Evolutionary conservation across 805 yeast species (phyloP).

Genomic region (Candida odintsovae): DNA sequence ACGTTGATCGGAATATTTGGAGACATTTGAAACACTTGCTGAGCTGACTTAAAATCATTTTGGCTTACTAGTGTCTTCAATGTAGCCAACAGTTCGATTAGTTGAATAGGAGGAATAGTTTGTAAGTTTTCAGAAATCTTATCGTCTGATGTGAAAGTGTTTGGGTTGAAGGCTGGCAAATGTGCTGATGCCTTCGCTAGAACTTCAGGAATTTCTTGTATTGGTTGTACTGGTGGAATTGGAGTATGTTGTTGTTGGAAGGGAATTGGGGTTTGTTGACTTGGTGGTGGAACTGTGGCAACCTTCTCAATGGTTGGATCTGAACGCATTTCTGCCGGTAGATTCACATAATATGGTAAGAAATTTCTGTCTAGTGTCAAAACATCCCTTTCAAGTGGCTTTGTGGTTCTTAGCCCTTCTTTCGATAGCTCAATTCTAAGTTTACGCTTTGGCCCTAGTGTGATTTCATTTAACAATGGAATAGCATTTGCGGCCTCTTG

Average conservation of each 20-base stretch:
- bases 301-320: slow-evolving; percentile 11
- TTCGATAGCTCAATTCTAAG: slow-evolving; percentile 55
- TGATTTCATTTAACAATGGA: slow-evolving; percentile 36
- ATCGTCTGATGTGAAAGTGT: slow-evolving; percentile 47
- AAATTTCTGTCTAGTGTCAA: slow-evolving; percentile 38
- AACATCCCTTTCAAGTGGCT: slow-evolving; percentile 33
- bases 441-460: slow-evolving; percentile 37
- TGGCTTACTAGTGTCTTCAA: slow-evolving; percentile 41
- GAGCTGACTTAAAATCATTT: slow-evolving; percentile 36
- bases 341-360: slow-evolving; percentile 50
- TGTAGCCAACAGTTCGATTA: slow-evolving; percentile 63
- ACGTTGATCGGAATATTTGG: slow-evolving; percentile 60
- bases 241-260: slow-evolving; percentile 5
- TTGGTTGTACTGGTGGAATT: slow-evolving; percentile 5
- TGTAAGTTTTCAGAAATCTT: slow-evolving; percentile 56
- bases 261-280: neutral
- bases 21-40: slow-evolving; percentile 45
- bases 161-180: slow-evolving; percentile 43
- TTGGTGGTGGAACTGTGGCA: slow-evolving; percentile 30
- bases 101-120: slow-evolving; percentile 62
- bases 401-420: slow-evolving; percentile 43
- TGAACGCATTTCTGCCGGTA: slow-evolving; percentile 34
- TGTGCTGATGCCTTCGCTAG: slow-evolving; percentile 48
- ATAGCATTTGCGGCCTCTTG: slow-evolving; percentile 49
- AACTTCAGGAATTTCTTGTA: slow-evolving; percentile 32